Evolutionary conservation across 2,329 filamentous ascomycete genomes (phyloP), one percentile per base, ranked within the genome.

Genomic region (Hypoxylon rubiginosum): DNA sequence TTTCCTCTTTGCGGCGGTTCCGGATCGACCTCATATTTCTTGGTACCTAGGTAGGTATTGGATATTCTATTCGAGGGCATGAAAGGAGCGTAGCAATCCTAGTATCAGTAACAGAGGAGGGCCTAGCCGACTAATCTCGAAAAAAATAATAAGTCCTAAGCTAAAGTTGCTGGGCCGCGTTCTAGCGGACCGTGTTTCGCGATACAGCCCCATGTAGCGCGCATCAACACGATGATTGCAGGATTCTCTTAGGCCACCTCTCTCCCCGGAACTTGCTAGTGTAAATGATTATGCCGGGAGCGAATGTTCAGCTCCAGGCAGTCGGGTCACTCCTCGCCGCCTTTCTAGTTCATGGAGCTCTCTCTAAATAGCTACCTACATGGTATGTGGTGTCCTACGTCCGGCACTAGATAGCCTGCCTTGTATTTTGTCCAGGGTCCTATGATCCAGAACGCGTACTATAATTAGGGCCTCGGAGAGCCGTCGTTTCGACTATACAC

Each of bases 171-270:
- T 43, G 39, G 10, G 49, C 30, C 28, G 28, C 58, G 41, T 19
- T 46, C 48, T 30, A 11, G 64, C 55, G 64, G 64, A 34, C 51
- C 64, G 34, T 26, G 28, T 62, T 58, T 62, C 54, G 54, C 21
- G 50, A 58, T 11, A 34, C 53, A 32, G 54, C 34, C 52, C 34
- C 34, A 15, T 39, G 34, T 39, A 39, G 34, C 32, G 32, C 32
- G 32, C 30, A 34, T 4, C 9, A 34, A n/a, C 34, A 15, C 34
- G 34, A 39, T 39, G 13, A 39, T 39, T 39, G 34, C 34, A 39
- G 34, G 34, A 13, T n/a, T n/a, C 34, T n/a, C 34, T 13, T 13
- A 39, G 34, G 11, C 15, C 13, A 6, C 34, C 13, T 15, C 11
- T 2, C n/a, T 13, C 34, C 34, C 34, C 34, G 34, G 34, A 6